A percentile compares a stretch with the other conserved stretches of the same genome.
Conservation (phyloP, 2,329 filamentous ascomycete species). For the Lasiodiplodia theobromae region DNA sequence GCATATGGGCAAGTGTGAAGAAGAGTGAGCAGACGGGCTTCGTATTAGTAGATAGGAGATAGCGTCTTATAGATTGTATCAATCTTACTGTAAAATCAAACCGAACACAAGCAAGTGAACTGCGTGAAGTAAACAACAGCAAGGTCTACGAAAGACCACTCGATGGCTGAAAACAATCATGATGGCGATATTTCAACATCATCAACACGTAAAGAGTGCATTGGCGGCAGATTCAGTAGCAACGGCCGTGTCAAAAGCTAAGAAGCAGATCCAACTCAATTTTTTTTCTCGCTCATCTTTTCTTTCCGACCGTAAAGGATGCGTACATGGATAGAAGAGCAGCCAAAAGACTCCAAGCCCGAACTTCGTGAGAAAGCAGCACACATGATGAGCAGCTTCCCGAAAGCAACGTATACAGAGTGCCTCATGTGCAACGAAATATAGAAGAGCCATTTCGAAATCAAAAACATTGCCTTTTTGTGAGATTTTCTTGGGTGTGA, state of each 20-base stretch:
- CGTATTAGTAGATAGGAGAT: too few species aligned
- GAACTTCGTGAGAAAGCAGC: neutral
- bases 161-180: too few species aligned
- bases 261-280: neutral
- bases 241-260: neutral
- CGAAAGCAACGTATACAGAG: neutral
- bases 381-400: neutral
- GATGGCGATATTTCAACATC: too few species aligned
- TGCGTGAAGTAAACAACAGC: too few species aligned
- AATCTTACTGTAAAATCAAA: too few species aligned
- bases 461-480: slow-evolving; percentile 15
- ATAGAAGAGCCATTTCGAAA: neutral
- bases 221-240: too few species aligned
- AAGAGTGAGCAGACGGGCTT: too few species aligned
- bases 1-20: too few species aligned
- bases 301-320: neutral
- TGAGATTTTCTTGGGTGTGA: slow-evolving; percentile 1
- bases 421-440: neutral
- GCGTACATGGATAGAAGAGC: neutral
- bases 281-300: slow-evolving; percentile 1
- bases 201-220: too few species aligned
- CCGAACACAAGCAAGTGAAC: too few species aligned
- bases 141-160: too few species aligned
- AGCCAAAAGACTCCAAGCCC: neutral
- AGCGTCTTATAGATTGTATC: too few species aligned